Evolutionary conservation across 495 filamentous ascomycete species (phyloP).

Genomic region (Penicillium cosmopolitanum): DNA sequence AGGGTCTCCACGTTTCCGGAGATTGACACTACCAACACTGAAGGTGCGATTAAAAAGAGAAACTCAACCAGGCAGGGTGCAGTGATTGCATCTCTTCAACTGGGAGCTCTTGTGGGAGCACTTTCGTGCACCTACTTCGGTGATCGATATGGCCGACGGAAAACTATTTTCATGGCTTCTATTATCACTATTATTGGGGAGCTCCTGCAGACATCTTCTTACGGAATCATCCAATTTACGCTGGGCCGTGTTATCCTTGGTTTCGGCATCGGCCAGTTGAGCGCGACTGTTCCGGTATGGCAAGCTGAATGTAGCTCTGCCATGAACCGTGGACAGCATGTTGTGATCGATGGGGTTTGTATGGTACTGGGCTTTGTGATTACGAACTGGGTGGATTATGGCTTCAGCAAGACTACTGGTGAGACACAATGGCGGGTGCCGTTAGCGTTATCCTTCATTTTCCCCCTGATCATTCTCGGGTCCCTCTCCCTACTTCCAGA

Average conservation of each 20-base stretch:
- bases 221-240: conserved; percentile 42
- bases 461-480: not conserved
- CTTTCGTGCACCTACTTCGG: conserved; percentile 33
- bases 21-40: not conserved
- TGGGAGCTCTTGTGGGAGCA: conserved; percentile 26
- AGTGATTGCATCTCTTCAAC: conserved; percentile 13
- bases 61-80: not conserved
- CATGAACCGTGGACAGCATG: conserved; percentile 27
- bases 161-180: conserved; percentile 32
- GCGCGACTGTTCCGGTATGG: conserved; percentile 48
- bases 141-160: conserved; percentile 36
- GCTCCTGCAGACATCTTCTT: conserved; percentile 45
- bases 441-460: not conserved
- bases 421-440: conserved; percentile 5
- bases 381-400: conserved; percentile 4
- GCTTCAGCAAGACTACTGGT: not conserved
- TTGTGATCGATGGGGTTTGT: not conserved
- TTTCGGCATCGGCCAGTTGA: conserved; percentile 43
- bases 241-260: conserved; percentile 46
- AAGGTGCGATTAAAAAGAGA: not conserved
- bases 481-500: conserved; percentile 1
- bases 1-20: not conserved
- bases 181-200: conserved; percentile 33
- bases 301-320: conserved; percentile 45
- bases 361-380: conserved; percentile 1